phyloP scores from a whole-genome alignment of 225 moss, liverwort and hornwort genomes.

The Marchantia paleacea region DNA sequence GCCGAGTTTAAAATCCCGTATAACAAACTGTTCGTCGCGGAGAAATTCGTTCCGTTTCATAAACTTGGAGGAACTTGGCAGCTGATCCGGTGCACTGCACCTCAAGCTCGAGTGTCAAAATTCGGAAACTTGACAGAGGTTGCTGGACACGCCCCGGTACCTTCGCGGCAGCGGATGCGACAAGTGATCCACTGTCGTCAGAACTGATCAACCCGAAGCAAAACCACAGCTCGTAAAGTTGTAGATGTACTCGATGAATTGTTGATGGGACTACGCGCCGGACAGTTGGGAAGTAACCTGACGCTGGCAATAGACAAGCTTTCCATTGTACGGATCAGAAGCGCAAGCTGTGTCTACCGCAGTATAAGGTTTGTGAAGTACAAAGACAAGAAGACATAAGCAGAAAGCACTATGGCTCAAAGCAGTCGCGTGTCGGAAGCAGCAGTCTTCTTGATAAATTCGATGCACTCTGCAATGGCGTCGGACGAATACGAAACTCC shows the following conservation, averaged over 20 bases:
- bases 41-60: neutral
- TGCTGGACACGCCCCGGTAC: neutral
- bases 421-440: conserved; percentile 18
- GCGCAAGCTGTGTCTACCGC: neutral
- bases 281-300: neutral
- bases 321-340: neutral
- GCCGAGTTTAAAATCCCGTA: neutral
- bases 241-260: neutral
- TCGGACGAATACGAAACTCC: conserved; percentile 31
- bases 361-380: neutral
- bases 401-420: neutral
- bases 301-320: neutral
- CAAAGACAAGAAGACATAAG: neutral
- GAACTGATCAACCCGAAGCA: neutral
- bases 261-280: neutral
- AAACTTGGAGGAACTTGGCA: neutral
- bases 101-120: neutral
- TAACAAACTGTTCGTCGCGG: neutral
- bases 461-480: conserved; percentile 47
- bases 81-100: neutral
- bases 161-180: neutral
- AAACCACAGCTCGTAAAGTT: neutral
- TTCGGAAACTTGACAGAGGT: neutral
- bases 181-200: neutral
- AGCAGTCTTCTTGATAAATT: conserved; percentile 36